A percentile compares a stretch with the other conserved stretches of the same genome.
phyloP scores from a whole-genome alignment of 768 basidiomycete species.

The Mycena pura region DNA sequence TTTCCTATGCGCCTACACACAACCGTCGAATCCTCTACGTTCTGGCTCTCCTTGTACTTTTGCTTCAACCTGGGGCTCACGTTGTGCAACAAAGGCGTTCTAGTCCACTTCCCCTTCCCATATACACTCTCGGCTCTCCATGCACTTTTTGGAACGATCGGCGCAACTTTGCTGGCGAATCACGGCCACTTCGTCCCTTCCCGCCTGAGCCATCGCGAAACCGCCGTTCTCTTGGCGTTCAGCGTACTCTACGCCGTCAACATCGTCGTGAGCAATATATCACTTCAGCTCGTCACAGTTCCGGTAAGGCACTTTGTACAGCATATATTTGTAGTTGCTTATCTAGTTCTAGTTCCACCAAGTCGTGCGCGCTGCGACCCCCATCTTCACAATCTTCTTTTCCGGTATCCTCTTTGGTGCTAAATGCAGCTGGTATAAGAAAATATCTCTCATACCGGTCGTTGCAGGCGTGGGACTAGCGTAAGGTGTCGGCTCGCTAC shows the following conservation, averaged over 20 bases:
- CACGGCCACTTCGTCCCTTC: slow-evolving; percentile 65
- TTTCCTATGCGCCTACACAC: not conserved
- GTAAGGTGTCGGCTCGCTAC: slow-evolving; percentile 50
- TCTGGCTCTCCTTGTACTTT: slow-evolving; percentile 88
- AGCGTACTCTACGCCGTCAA: slow-evolving; percentile 93
- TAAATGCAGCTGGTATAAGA: slow-evolving; percentile 63
- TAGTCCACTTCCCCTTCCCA: slow-evolving; percentile 93
- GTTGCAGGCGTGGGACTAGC: slow-evolving; percentile 91
- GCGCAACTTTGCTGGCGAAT: slow-evolving; percentile 43
- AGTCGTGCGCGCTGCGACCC: slow-evolving; percentile 91
- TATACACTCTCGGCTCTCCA: slow-evolving; percentile 95
- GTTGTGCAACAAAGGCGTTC: slow-evolving; percentile 92
- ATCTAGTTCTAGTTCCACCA: slow-evolving; percentile 81
- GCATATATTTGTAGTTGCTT: not conserved
- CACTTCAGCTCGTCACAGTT: slow-evolving; percentile 86
- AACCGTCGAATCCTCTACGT: slow-evolving; percentile 35
- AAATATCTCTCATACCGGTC: slow-evolving; percentile 82
- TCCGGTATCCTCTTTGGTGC: slow-evolving; percentile 72
- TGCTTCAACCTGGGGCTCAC: slow-evolving; percentile 90
- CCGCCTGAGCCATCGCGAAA: slow-evolving; percentile 56
- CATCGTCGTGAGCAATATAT: slow-evolving; percentile 93
- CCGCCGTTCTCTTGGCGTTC: slow-evolving; percentile 75
- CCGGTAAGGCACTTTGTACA: slow-evolving; percentile 62
- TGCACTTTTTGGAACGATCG: slow-evolving; percentile 83
- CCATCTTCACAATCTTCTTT: slow-evolving; percentile 88